Evolutionary conservation across 2,329 filamentous ascomycete genomes (phyloP).

Genomic region (Neonectria faginata): DNA sequence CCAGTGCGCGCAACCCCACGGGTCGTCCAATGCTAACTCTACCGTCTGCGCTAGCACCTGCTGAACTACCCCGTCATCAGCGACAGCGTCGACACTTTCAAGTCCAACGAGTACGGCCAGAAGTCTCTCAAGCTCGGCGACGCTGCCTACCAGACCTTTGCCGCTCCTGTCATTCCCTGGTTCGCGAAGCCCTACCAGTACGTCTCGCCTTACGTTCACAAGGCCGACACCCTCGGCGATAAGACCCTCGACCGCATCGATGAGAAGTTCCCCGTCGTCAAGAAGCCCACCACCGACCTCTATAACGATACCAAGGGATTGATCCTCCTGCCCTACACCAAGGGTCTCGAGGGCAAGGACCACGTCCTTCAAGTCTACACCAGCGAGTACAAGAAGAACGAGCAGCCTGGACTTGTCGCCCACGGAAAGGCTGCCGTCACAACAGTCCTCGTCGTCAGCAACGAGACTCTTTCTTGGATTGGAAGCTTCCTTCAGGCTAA

Average conservation of each 20-base stretch:
- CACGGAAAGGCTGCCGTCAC: constrained; percentile 77
- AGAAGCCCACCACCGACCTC: constrained; percentile 79
- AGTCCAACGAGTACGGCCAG: constrained; percentile 84
- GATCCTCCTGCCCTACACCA: constrained; percentile 71
- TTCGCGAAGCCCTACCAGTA: constrained; percentile 83
- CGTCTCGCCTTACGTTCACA: constrained; percentile 85
- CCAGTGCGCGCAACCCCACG: neutral
- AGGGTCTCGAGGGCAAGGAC: constrained; percentile 71
- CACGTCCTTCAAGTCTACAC: constrained; percentile 69
- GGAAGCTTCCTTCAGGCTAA: constrained; percentile 69
- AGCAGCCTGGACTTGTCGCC: constrained; percentile 72
- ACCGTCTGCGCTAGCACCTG: constrained; percentile 72
- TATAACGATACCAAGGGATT: constrained; percentile 72
- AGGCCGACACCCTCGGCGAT: constrained; percentile 82
- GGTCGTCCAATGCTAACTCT: constrained; percentile 11
- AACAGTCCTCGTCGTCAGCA: constrained; percentile 74
- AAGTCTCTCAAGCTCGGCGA: constrained; percentile 82
- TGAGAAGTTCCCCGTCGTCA: constrained; percentile 76
- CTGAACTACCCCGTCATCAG: constrained; percentile 85
- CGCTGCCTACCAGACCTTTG: constrained; percentile 80
- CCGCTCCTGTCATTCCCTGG: constrained; percentile 78
- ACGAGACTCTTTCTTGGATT: constrained; percentile 72
- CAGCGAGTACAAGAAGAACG: constrained; percentile 71
- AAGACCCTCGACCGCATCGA: constrained; percentile 78
- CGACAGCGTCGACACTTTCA: constrained; percentile 82